These are phyloP conservation scores for Ophiosphaerella narmari DNA, from an alignment of 2,329 filamentous ascomycete species.

Conservation along the genomic window DNA sequence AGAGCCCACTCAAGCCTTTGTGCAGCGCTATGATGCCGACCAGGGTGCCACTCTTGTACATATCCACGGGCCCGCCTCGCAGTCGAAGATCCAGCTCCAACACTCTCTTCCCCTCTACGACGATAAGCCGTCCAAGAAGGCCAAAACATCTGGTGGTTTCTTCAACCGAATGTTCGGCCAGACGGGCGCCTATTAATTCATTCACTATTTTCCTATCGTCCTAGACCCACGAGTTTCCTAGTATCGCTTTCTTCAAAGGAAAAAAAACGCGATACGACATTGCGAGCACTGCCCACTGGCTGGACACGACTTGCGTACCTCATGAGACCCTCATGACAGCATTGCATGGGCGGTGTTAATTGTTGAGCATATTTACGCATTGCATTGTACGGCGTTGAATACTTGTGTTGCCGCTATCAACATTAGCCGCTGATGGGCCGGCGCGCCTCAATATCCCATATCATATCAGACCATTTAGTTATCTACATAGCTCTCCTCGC, in stretches of 20 bases:
- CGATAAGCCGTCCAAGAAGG: constrained; percentile 48
- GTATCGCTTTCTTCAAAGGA: constrained; percentile 13
- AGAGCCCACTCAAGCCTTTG: constrained; percentile 36
- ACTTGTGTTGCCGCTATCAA: constrained; percentile 7
- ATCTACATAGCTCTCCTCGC: constrained; percentile 5
- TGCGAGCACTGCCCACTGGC: background rate
- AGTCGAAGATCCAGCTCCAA: constrained; percentile 39
- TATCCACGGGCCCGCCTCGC: constrained; percentile 42
- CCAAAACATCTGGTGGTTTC: constrained; percentile 44
- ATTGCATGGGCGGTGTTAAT: constrained; percentile 5
- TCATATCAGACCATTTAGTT: background rate
- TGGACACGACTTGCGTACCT: constrained; percentile 4
- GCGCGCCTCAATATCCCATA: constrained; percentile 8
- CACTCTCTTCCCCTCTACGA: constrained; percentile 46
- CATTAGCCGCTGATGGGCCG: constrained; percentile 3
- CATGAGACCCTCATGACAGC: constrained; percentile 4
- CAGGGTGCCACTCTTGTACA: constrained; percentile 51
- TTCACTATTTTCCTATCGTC: constrained; percentile 31
- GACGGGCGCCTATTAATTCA: constrained; percentile 36
- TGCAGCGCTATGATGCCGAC: constrained; percentile 50
- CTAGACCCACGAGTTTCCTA: constrained; percentile 23
- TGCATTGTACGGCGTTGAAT: constrained; percentile 7
- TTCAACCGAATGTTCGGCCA: constrained; percentile 46
- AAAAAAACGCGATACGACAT: constrained; percentile 15
- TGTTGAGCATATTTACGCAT: constrained; percentile 5